These are phyloP conservation scores for Lineolata rhizophorae DNA, from an alignment of 495 filamentous ascomycete species.

Conservation along the genomic window DNA sequence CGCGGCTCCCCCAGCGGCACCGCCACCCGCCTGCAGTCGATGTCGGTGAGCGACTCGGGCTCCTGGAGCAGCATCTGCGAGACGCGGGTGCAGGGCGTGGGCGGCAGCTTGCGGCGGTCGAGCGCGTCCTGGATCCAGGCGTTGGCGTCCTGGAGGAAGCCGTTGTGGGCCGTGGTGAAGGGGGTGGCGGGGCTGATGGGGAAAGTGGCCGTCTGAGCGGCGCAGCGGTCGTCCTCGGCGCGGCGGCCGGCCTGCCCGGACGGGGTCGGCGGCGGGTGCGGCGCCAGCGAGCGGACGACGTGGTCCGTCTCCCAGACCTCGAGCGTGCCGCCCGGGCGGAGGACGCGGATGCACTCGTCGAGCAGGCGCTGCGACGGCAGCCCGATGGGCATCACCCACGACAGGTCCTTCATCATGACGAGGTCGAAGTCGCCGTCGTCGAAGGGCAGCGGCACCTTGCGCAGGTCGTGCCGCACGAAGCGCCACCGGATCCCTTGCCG, in stretches of 20 bases:
- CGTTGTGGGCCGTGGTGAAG: slow-evolving; percentile 54
- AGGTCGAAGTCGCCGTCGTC: slow-evolving; percentile 70
- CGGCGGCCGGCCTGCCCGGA: slow-evolving; percentile 13
- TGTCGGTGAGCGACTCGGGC: slow-evolving; percentile 42
- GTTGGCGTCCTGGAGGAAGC: slow-evolving; percentile 69
- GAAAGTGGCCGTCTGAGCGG: slow-evolving; percentile 52
- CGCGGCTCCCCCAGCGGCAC: slow-evolving; percentile 70
- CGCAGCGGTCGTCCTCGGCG: slow-evolving; percentile 36
- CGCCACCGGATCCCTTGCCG: slow-evolving; percentile 66
- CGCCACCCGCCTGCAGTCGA: slow-evolving; percentile 56
- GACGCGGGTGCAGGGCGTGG: slow-evolving; percentile 61
- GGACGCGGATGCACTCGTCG: slow-evolving; percentile 53
- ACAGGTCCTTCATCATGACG: slow-evolving; percentile 74
- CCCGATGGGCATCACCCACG: slow-evolving; percentile 36
- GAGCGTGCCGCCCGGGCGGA: slow-evolving; percentile 56
- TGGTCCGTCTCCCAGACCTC: slow-evolving; percentile 81
- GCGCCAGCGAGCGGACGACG: slow-evolving; percentile 49
- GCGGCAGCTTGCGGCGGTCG: slow-evolving; percentile 42
- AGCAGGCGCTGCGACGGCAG: slow-evolving; percentile 44
- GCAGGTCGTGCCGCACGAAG: slow-evolving; percentile 72
- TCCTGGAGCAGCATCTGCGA: slow-evolving; percentile 63
- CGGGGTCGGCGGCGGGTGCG: slow-evolving; percentile 22
- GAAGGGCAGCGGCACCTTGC: slow-evolving; percentile 55
- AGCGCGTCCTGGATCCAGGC: slow-evolving; percentile 58
- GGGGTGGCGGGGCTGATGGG: slow-evolving; percentile 64